phyloP scores from a whole-genome alignment of 768 basidiomycete species.

The Austroboletus eburneus region DNA sequence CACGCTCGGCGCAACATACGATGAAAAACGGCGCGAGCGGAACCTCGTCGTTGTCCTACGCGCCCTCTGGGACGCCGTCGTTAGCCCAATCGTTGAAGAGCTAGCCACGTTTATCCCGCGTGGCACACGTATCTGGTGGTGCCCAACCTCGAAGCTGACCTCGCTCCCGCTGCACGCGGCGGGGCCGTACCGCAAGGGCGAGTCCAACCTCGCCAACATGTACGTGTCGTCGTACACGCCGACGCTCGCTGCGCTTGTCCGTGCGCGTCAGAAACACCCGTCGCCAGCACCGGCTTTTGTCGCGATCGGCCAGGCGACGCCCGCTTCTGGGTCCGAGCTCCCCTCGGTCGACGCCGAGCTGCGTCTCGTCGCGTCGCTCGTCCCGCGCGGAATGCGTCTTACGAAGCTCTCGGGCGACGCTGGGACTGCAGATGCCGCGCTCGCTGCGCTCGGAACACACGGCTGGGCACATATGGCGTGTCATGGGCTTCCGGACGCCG shows the following conservation, averaged over 20 bases:
- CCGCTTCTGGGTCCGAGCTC: neutral
- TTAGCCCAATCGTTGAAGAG: conserved; percentile 16
- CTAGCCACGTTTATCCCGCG: conserved; percentile 13
- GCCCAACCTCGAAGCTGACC: conserved; percentile 28
- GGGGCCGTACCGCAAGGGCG: conserved; percentile 23
- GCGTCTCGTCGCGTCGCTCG: conserved; percentile 15
- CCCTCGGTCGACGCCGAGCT: conserved; percentile 15
- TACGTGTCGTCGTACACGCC: conserved; percentile 35
- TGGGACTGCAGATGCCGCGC: conserved; percentile 12
- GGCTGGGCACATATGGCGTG: conserved; percentile 32
- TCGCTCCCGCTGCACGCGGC: conserved; percentile 33
- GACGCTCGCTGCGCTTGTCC: conserved; percentile 26
- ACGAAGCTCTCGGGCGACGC: conserved; percentile 9
- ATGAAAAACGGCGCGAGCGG: conserved; percentile 23
- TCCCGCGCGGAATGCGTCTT: conserved; percentile 14
- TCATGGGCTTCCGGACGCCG: conserved; percentile 21
- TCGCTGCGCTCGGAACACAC: conserved; percentile 14
- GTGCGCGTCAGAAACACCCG: conserved; percentile 10
- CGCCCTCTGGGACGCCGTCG: conserved; percentile 24
- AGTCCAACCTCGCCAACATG: conserved; percentile 9
- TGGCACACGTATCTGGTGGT: conserved; percentile 32
- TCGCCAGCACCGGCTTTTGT: conserved; percentile 1
- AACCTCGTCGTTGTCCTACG: conserved; percentile 12
- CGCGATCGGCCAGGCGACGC: conserved; percentile 20
- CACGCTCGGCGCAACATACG: conserved; percentile 8